These are phyloP conservation scores for Ilyonectria sp. DNA, from an alignment of 2,329 filamentous ascomycete genomes.

Conservation along the genomic window DNA sequence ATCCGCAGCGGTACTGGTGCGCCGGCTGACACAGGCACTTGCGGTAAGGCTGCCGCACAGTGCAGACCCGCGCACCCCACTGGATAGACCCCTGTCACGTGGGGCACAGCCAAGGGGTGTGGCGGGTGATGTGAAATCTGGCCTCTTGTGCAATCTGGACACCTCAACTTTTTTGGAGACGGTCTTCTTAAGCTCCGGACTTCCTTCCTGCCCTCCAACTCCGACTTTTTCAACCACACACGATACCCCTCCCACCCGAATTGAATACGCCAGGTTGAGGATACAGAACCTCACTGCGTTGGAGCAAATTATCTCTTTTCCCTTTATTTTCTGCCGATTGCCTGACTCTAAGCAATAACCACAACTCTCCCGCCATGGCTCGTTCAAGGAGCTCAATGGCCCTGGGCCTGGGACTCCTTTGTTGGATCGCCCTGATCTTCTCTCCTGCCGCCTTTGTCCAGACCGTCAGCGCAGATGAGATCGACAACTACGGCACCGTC, in stretches of 20 bases:
- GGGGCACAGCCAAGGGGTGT: slow-evolving; percentile 43
- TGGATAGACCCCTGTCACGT: slow-evolving; percentile 52
- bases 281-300: slow-evolving; percentile 48
- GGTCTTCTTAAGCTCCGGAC: slow-evolving; percentile 55
- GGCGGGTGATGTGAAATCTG: slow-evolving; percentile 61
- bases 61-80: slow-evolving; percentile 23
- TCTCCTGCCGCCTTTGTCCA: slow-evolving; percentile 88
- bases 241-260: slow-evolving; percentile 50
- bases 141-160: slow-evolving; percentile 64
- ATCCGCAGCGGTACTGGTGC: not conserved
- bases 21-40: slow-evolving; percentile 1
- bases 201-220: slow-evolving; percentile 49
- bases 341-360: slow-evolving; percentile 39
- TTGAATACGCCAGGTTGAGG: slow-evolving; percentile 52
- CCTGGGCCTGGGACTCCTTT: slow-evolving; percentile 88
- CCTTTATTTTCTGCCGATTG: slow-evolving; percentile 43
- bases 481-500: slow-evolving; percentile 87
- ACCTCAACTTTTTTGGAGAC: slow-evolving; percentile 58
- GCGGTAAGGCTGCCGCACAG: slow-evolving; percentile 41
- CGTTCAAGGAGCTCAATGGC: slow-evolving; percentile 78
- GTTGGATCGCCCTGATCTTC: slow-evolving; percentile 93
- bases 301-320: slow-evolving; percentile 41
- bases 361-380: slow-evolving; percentile 60
- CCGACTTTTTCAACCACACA: slow-evolving; percentile 47
- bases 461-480: slow-evolving; percentile 80